Base-by-base conservation (phyloP, 1,284 basidiomycete genomes). In the Cystobasidiaceae sp. region DNA sequence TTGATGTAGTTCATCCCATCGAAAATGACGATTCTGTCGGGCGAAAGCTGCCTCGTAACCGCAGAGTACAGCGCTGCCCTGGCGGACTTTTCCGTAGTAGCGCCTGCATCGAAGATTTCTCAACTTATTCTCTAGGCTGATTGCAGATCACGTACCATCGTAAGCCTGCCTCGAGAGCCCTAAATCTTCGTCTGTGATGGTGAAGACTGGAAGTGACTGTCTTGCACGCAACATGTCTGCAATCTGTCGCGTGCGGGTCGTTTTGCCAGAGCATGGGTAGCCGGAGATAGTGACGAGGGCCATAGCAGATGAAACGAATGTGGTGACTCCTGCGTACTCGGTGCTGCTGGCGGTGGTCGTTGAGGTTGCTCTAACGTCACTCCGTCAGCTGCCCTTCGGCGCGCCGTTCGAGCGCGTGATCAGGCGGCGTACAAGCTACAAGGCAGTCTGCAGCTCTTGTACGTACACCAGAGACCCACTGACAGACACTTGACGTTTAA, bases 1-100 rank as follows among this genome's bases (percentile, higher is more conserved):
- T 98, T 97, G 82, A 97, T 97, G 77, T 98, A 97, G 74, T 97
- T 94, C 70, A 90, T 84, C 6, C 87, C 85, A 72, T 98, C 94
- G 63, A 93, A 83, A 69, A 98, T 89, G 55, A 94, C 82, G 71
- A 97, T 85, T 6, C 64, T 27, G 70, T 88, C 85, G 33, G 79
- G 77, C 23, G 82, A 82, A 69, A 97, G 81, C 28, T 84, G 81
- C 17, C 94, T 83, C 70, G 88, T 90, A 49, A 93, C 82, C 0
- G 88, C 85, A 0, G 92, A 86, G 75, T 96, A 90, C n/a, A 96
- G 82, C 3, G 88, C 83, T 0, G 84, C 90, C 46, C 94, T 82
- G 0, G 92, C 92, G 11, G 88, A 85, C 76, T 97, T 97, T 78
- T 98, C 94, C 5, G 85, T 81, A 30, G 82, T 82, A 68, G 87